Evolutionary conservation across 495 filamentous ascomycete genomes (phyloP), one percentile per base, ranked within the genome.

Genomic region (Stereocaulon alpinum): DNA sequence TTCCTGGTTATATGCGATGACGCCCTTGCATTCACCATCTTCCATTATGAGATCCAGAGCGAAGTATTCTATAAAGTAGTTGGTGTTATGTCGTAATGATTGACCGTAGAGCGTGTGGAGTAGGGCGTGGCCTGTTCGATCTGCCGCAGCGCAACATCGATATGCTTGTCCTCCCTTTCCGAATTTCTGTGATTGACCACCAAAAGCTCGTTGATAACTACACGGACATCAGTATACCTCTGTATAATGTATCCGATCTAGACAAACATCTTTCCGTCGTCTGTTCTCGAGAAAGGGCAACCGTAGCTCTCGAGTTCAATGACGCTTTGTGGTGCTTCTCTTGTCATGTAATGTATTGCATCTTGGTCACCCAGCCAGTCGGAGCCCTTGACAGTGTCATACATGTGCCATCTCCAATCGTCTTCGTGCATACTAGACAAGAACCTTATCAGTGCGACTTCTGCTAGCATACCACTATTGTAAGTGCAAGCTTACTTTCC

Each of bases 351-450:
- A 74, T 97, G 92, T 70, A 97, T 97, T 53, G 92, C 92, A 75
- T 97, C 92, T 77, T 97, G 92, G 76, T 97, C 92, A 71, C 92
- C 92, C 37, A 97, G 82, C 92, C 92, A 97, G 80, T 97, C 92
- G 56, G 88, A 94, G 67, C 92, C 92, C 79, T 97, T 97, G 62
- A 97, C 92, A 49, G 92, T 97, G 74, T 97, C 92, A 79, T 96
- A 97, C 92, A 96, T 96, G 78, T 97, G 92, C 92, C 92, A 96
- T 74, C 92, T 85, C 92, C 92, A 97, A 78, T 97, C 92, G 72
- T 97, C 92, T 70, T 82, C 74, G 72, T 86, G 84, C 84, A 88
- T 88, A 72, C 80, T 83, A 64, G 60, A 66, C 4, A 43, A 43
- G 10, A 24, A 41, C n/a, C 12, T 18, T 27, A 37, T 62, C 52